phyloP scores from a whole-genome alignment of 2,329 filamentous ascomycete species.

The Penicillium nordicum region DNA sequence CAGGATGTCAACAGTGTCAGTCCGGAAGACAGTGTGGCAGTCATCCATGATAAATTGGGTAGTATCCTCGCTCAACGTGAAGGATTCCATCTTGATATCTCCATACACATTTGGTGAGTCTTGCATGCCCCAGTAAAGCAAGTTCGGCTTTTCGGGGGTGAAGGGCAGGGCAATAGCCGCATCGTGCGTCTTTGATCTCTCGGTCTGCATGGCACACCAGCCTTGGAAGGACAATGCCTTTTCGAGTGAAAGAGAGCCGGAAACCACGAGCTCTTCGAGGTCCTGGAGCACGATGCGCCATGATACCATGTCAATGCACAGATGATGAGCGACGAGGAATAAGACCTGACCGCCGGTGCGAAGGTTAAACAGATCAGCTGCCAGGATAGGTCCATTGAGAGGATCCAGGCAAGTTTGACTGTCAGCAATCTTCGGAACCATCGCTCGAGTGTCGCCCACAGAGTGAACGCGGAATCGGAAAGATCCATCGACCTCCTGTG shows the following conservation, averaged over 20 bases:
- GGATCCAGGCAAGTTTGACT: conserved; percentile 34
- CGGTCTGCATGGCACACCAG: conserved; percentile 36
- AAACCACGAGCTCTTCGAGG: conserved; percentile 35
- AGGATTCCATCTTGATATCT: conserved; percentile 34
- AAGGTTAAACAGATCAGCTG: conserved; percentile 39
- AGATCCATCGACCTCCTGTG: conserved; percentile 30
- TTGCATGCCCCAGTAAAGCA: conserved; percentile 39
- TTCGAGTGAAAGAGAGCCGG: conserved; percentile 31
- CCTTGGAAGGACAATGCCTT: conserved; percentile 39
- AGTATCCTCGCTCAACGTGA: conserved; percentile 31
- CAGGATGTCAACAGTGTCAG: conserved; percentile 39
- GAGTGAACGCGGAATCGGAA: conserved; percentile 32
- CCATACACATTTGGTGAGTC: conserved; percentile 33
- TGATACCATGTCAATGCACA: conserved; percentile 32
- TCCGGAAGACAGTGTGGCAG: conserved; percentile 34
- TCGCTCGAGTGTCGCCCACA: conserved; percentile 21
- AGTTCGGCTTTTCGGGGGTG: conserved; percentile 30
- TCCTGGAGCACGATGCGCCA: conserved; percentile 39
- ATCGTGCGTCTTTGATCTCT: conserved; percentile 23
- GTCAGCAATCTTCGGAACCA: conserved; percentile 28
- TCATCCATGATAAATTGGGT: conserved; percentile 33
- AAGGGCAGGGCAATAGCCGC: conserved; percentile 23
- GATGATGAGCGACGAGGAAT: conserved; percentile 30
- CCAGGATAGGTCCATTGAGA: conserved; percentile 36
- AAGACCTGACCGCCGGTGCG: conserved; percentile 31